Evolutionary conservation across 805 yeast species (phyloP), one percentile per base, ranked within the genome.

Genomic region (Hanseniaspora hatyaiensis): DNA sequence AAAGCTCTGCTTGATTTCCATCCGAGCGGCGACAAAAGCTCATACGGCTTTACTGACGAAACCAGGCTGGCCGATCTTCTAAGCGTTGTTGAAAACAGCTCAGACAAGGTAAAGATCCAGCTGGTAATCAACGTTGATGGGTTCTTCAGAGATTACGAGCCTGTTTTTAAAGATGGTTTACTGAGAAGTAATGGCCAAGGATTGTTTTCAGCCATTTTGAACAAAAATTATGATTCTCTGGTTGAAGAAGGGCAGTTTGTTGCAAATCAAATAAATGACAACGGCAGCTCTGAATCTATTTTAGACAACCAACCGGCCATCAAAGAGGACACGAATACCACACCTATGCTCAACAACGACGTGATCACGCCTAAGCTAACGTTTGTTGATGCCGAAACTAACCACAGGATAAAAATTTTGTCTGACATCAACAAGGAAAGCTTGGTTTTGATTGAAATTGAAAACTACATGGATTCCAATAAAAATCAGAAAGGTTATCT

Each of bases 121-220:
- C 60, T 62, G 16, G 58, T 57, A 18, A 55, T 60, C 24, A 55
- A 52, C n/a, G 54, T 56, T 20, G 57, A 54, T 16, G 46, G 47
- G 2, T 47, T 47, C 26, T 47, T 47, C n/a, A 40, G 50, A 31
- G 53, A 53, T 15, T 37, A 50, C 4, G 61, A 56, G n/a, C 47
- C 47, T 26, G 24, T 42, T 8, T 42, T 34, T 28, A 42, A 22
- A 3, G 47, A 33, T 28, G 47, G 47, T 3, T 22, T 42, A 12
- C 15, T 42, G 22, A 18, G 37, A 26, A 42, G 40, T 19, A 33
- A 33, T 20, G 47, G 47, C 2, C 16, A 42, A 4, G 47, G 47
- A 5, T 28, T 31, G n/a, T 33, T 42, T 8, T 28, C 40, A 13
- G 20, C 36, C 5, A n/a, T 42, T 11, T 20, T 42, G 29, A 42